Evolutionary conservation across 2,329 filamentous ascomycete genomes (phyloP).

Genomic region (Trichoderma asperellum): DNA sequence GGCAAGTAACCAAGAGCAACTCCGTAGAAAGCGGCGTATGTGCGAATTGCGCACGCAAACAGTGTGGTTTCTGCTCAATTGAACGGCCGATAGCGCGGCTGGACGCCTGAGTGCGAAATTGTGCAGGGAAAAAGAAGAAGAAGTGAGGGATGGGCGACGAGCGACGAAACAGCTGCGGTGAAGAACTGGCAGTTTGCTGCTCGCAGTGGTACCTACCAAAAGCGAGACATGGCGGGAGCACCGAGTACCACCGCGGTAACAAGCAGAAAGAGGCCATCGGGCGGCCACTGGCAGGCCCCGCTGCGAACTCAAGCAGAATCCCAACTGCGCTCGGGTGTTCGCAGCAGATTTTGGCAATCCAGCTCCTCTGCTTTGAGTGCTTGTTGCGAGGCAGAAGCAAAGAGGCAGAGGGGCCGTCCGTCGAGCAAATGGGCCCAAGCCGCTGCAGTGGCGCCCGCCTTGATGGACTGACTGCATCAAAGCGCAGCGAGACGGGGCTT

Average conservation of each 20-base stretch:
- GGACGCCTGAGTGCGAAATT: neutral
- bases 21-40: neutral
- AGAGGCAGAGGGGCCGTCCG: neutral
- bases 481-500: neutral
- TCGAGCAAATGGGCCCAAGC: neutral
- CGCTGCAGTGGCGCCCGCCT: neutral
- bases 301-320: neutral
- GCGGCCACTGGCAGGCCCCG: slow-evolving; percentile 13
- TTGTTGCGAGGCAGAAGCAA: neutral
- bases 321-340: slow-evolving; percentile 1
- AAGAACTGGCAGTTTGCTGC: neutral
- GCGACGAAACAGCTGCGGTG: neutral
- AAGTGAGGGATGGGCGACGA: neutral
- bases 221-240: slow-evolving; percentile 14
- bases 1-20: neutral
- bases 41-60: neutral
- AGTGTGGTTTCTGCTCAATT: neutral
- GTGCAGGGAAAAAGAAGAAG: neutral
- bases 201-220: neutral
- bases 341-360: slow-evolving; percentile 4
- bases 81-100: neutral
- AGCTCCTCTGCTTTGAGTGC: neutral
- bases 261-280: slow-evolving; percentile 2
- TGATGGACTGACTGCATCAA: neutral
- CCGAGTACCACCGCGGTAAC: neutral